These are phyloP conservation scores for Zizania palustris DNA, from an alignment of 202 grass and related monocot genomes.

Conservation along the genomic window DNA sequence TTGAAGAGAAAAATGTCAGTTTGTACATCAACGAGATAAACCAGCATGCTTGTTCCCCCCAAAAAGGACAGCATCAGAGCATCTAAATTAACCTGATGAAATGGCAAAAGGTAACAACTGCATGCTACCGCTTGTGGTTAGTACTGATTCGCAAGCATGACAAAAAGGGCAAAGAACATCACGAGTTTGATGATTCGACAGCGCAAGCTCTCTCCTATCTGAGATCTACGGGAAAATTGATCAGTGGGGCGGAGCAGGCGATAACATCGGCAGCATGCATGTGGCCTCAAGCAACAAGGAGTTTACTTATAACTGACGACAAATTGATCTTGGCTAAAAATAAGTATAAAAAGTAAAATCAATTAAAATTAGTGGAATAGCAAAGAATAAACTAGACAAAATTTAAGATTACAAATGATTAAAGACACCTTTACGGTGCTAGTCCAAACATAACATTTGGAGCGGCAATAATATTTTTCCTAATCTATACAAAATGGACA, in stretches of 20 bases:
- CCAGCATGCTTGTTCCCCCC: background rate
- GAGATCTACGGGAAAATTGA: background rate
- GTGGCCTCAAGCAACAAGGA: too few species aligned
- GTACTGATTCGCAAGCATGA: background rate
- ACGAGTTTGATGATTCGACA: background rate
- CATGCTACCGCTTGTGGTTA: background rate
- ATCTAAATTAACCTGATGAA: background rate
- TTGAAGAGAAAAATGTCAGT: background rate
- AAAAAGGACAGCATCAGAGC: background rate
- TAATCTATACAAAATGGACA: slow-evolving; percentile 35
- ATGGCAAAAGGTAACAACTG: background rate
- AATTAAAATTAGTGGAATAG: too few species aligned
- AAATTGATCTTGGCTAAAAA: too few species aligned
- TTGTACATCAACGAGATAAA: background rate
- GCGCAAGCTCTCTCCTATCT: background rate
- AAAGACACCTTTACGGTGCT: too few species aligned
- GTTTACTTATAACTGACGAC: too few species aligned
- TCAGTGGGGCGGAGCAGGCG: too few species aligned
- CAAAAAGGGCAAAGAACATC: background rate
- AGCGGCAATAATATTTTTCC: too few species aligned
- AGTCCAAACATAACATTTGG: too few species aligned
- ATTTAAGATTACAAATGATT: too few species aligned
- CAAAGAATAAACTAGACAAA: too few species aligned
- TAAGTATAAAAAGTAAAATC: too few species aligned
- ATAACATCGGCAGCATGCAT: too few species aligned